phyloP scores from a whole-genome alignment of 345 rosid species.

The Brassica napus region DNA sequence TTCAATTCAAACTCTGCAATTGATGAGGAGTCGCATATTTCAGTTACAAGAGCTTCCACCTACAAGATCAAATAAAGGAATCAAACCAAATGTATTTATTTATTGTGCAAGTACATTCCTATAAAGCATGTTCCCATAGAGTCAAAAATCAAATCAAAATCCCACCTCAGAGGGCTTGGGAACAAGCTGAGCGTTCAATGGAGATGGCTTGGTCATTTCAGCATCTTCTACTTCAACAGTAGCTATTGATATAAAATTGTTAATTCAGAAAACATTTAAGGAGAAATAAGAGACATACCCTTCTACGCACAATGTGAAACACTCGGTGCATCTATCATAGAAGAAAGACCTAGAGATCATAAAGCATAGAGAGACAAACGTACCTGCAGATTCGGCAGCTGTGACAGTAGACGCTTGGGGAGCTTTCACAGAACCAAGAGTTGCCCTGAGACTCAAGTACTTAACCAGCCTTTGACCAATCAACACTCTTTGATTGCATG shows the following conservation, averaged over 20 bases:
- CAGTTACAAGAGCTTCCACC: conserved; percentile 77
- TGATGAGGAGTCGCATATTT: conserved; percentile 69
- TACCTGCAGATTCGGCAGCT: conserved; percentile 31
- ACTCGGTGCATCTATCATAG: not conserved
- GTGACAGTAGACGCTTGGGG: conserved; percentile 28
- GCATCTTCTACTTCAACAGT: conserved; percentile 26
- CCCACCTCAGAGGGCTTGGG: conserved; percentile 74
- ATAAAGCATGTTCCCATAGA: not conserved
- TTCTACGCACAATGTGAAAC: conserved; percentile 11
- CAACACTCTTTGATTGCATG: conserved; percentile 26
- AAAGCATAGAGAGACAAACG: conserved; percentile 6
- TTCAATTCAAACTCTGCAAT: conserved; percentile 83
- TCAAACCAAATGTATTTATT: not conserved
- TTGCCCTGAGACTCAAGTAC: conserved; percentile 27
- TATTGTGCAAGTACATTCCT: conserved; percentile 5
- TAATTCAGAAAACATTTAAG: not conserved
- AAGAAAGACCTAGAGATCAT: not conserved
- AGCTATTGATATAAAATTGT: conserved; percentile 31
- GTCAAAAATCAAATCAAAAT: not conserved
- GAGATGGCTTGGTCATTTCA: conserved; percentile 44
- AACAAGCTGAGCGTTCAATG: conserved; percentile 50
- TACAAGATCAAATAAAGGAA: conserved; percentile 32
- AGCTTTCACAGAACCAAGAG: conserved; percentile 29
- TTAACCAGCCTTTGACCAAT: conserved; percentile 21
- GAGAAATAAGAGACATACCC: not conserved